Evolutionary conservation across 805 yeast genomes (phyloP).

Genomic region (Hanseniaspora guilliermondii): DNA sequence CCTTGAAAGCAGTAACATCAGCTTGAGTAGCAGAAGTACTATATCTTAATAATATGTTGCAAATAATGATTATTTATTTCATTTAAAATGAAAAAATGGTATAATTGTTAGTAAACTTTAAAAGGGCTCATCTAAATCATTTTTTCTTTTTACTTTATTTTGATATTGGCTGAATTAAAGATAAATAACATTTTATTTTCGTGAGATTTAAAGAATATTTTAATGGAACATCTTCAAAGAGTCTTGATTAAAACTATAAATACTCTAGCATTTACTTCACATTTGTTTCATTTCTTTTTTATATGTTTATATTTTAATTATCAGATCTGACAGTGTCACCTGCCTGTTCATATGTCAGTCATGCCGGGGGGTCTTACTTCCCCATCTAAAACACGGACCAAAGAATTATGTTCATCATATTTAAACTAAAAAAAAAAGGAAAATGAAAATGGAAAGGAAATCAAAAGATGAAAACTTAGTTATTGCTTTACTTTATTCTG

Average conservation of each 20-base stretch:
- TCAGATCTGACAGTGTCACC: constrained; percentile 15
- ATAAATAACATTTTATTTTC: too few relatives aligned
- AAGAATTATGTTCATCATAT: constrained; percentile 53
- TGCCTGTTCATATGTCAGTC: constrained; percentile 55
- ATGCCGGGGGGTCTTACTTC: constrained; percentile 89
- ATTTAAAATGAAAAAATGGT: neutral
- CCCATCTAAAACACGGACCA: constrained; percentile 97
- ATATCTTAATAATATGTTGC: constrained; percentile 7
- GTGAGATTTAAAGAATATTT: too few relatives aligned
- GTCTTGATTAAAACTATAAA: too few relatives aligned
- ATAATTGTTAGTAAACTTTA: constrained; percentile 5
- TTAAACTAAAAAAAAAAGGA: constrained; percentile 1
- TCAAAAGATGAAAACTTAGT: too few relatives aligned
- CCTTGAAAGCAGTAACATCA: constrained; percentile 86
- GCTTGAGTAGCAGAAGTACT: constrained; percentile 89
- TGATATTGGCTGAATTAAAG: too few relatives aligned
- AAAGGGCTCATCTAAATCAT: neutral
- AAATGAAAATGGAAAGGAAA: too few relatives aligned
- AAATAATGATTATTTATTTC: constrained; percentile 13
- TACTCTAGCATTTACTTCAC: too few relatives aligned
- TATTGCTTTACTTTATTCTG: too few relatives aligned
- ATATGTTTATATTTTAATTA: neutral
- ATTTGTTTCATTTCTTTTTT: neutral
- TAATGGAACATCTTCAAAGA: too few relatives aligned
- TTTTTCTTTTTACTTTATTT: neutral